Evolutionary conservation across 2,329 filamentous ascomycete genomes (phyloP).

Genomic region (Chaetomium sp.): DNA sequence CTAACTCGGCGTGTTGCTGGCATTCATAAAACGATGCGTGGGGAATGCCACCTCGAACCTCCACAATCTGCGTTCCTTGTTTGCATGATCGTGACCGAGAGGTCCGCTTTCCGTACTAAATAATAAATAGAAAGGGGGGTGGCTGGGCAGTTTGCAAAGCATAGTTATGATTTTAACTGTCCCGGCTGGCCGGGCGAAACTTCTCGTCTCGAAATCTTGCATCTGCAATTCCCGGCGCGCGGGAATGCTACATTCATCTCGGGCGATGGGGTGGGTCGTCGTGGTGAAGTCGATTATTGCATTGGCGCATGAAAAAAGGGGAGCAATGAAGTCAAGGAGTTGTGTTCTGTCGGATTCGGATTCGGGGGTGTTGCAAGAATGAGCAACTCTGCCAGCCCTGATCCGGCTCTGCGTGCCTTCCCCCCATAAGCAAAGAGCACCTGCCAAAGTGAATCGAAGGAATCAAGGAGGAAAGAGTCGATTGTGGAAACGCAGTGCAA

Average conservation of each 20-base stretch:
- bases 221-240: background rate
- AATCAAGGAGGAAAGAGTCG: background rate
- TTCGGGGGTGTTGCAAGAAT: background rate
- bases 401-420: too few species aligned
- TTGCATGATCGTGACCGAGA: too few species aligned
- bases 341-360: background rate
- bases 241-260: background rate
- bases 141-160: too few species aligned
- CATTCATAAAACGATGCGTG: too few species aligned
- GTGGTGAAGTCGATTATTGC: slow-evolving; percentile 1
- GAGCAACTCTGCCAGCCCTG: background rate
- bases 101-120: too few species aligned
- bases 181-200: background rate
- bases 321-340: background rate
- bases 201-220: background rate
- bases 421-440: too few species aligned
- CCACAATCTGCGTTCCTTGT: too few species aligned
- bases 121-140: too few species aligned
- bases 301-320: slow-evolving; percentile 4
- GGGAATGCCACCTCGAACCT: too few species aligned
- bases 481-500: background rate
- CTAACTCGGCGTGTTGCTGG: too few species aligned
- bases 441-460: too few species aligned
- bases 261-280: slow-evolving; percentile 1
- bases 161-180: background rate